These are phyloP conservation scores for Kregervanrija pseudodelftensis DNA, from an alignment of 805 yeast species.

Conservation along the genomic window DNA sequence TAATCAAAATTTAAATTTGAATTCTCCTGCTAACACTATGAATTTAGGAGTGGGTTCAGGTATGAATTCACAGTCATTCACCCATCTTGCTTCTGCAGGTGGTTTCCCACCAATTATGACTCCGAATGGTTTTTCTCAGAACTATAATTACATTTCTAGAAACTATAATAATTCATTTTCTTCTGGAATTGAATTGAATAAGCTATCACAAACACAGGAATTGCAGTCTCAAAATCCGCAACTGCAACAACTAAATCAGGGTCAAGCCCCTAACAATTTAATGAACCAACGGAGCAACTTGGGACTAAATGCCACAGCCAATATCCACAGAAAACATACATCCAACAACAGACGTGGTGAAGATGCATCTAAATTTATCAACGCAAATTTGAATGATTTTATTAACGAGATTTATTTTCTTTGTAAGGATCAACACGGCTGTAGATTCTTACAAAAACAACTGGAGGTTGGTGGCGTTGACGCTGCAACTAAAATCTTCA, in stretches of 20 bases:
- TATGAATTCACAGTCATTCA: slow-evolving; percentile 3
- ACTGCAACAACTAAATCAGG: background rate
- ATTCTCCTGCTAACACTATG: no score
- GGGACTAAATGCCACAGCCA: slow-evolving; percentile 25
- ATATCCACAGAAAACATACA: slow-evolving; percentile 29
- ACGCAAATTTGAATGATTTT: slow-evolving; percentile 63
- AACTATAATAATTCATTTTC: background rate
- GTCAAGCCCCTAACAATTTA: background rate
- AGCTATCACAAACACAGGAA: no score
- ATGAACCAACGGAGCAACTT: slow-evolving; percentile 9
- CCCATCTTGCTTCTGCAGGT: slow-evolving; percentile 1
- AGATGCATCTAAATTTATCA: slow-evolving; percentile 62
- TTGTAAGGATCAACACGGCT: slow-evolving; percentile 96
- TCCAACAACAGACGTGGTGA: slow-evolving; percentile 40
- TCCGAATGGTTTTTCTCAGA: background rate
- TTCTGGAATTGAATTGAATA: background rate
- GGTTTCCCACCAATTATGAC: slow-evolving; percentile 2
- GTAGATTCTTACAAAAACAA: slow-evolving; percentile 85
- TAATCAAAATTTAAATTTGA: no score
- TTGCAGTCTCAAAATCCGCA: slow-evolving; percentile 2
- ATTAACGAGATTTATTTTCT: slow-evolving; percentile 67
- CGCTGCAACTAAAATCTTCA: slow-evolving; percentile 70
- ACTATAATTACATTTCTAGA: background rate
- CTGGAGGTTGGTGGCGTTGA: slow-evolving; percentile 56
- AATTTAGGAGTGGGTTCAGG: background rate